Evolutionary conservation across 176 grass and related monocot genomes (phyloP), one percentile per base, ranked within the genome.

Genomic region (Guadua angustifolia): DNA sequence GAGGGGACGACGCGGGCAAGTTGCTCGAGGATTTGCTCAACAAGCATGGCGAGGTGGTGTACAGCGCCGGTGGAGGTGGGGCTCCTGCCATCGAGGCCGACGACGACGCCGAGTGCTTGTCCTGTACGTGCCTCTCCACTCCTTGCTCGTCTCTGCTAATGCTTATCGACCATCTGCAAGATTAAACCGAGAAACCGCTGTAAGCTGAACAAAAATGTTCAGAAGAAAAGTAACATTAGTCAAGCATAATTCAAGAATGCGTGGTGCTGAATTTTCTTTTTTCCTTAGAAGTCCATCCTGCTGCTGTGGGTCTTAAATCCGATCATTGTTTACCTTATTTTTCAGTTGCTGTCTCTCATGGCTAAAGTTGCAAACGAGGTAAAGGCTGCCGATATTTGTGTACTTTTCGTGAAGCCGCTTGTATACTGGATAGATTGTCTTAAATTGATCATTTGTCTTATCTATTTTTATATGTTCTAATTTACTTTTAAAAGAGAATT

Each of bases 351-450:
- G 79, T 95, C 32, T 79, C 93, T 55, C 56, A n/a, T 98, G 68
- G 96, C 96, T 77, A 94, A 92, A 90, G 90, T 88, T 56, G 96
- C 96, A 26, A 92, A 89, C 58, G 96, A 98, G 83, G 86, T 98
- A 57, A 98, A 98, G 79, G 96, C 91, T 57, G 89, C 83, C 22
- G 93, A 98, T 71, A 98, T 93, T 9, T 89, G 89, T 5, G 89
- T 98, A 17, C 87, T 98, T 32, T 94, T 89, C 58, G 96, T 94
- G 59, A 95, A 94, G 76, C 93, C 93, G 12, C 85, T 98, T 60
- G 96, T 98, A 24, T 98, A 98, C 73, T 98, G 93, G 96, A 98
- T n/a, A n/a, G n/a, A n/a, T n/a, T n/a, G n/a, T n/a, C n/a, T n/a
- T n/a, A n/a, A n/a, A n/a, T n/a, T n/a, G n/a, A n/a, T n/a, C n/a